Evolutionary conservation across 2,329 filamentous ascomycete genomes (phyloP).

Genomic region (Graphium sp.): DNA sequence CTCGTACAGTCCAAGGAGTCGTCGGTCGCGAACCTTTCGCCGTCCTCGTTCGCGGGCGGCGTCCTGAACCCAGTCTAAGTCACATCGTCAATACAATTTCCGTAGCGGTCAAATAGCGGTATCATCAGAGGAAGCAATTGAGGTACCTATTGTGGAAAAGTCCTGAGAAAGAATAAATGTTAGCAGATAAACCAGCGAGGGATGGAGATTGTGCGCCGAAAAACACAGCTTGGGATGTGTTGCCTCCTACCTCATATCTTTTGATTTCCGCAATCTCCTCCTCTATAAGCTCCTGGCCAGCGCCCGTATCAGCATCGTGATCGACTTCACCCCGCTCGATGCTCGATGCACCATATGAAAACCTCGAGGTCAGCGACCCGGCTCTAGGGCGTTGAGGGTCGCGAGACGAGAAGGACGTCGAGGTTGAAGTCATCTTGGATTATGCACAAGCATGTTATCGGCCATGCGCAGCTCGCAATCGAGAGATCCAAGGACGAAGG

Average conservation of each 20-base stretch:
- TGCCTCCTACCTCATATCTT: slow-evolving; percentile 73
- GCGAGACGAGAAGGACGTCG: slow-evolving; percentile 27
- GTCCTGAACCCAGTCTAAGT: slow-evolving; percentile 88
- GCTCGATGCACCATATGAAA: slow-evolving; percentile 50
- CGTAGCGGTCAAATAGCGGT: no score
- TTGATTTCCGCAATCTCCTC: slow-evolving; percentile 98
- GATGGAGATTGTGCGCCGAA: slow-evolving; percentile 1
- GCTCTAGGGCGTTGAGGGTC: slow-evolving; percentile 17
- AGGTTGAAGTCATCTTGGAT: slow-evolving; percentile 28
- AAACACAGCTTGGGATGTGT: slow-evolving; percentile 2
- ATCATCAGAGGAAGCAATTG: slow-evolving; percentile 6
- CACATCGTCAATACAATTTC: neutral
- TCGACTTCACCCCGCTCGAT: slow-evolving; percentile 44
- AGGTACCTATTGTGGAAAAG: slow-evolving; percentile 77
- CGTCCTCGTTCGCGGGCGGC: slow-evolving; percentile 77
- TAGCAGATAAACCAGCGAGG: slow-evolving; percentile 4
- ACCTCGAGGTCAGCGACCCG: slow-evolving; percentile 44
- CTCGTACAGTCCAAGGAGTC: slow-evolving; percentile 56
- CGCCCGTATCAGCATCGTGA: slow-evolving; percentile 25
- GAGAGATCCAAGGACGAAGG: no score
- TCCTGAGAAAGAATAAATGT: slow-evolving; percentile 28
- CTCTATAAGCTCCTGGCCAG: slow-evolving; percentile 56
- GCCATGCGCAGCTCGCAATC: slow-evolving; percentile 1
- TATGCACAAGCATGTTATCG: slow-evolving; percentile 2
- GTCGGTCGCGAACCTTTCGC: slow-evolving; percentile 57